Percentiles rank a stretch among this genome's conserved stretches.
Evolutionary conservation across 306 rosid genomes (phyloP).

Genomic region (Vicia sativa): DNA sequence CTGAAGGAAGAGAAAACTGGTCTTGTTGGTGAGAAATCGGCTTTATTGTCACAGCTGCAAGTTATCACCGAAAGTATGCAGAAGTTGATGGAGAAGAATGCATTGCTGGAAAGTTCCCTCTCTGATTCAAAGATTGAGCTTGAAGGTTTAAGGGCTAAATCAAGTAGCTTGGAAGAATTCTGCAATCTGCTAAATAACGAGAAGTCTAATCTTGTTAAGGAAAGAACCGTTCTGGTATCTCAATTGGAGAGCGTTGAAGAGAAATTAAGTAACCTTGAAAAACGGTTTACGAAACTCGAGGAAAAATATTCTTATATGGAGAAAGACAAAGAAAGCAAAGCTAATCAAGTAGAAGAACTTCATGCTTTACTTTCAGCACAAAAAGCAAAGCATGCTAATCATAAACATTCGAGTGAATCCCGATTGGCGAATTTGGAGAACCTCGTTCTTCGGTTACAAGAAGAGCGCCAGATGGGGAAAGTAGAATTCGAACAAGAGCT

Average conservation of each 20-base stretch:
- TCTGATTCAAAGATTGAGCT: constrained; percentile 77
- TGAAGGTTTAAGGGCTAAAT: constrained; percentile 72
- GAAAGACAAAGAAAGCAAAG: constrained; percentile 69
- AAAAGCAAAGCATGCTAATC: constrained; percentile 64
- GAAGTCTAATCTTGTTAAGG: constrained; percentile 70
- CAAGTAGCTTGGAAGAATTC: constrained; percentile 82
- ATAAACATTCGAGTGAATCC: constrained; percentile 59
- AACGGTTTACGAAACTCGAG: constrained; percentile 70
- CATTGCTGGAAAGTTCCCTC: constrained; percentile 74
- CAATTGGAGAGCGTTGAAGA: constrained; percentile 69
- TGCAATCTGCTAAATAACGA: constrained; percentile 74
- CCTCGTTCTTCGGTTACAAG: constrained; percentile 56
- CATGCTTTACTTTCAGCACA: constrained; percentile 60
- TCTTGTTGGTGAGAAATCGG: constrained; percentile 70
- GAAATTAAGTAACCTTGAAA: constrained; percentile 75
- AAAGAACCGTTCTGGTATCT: constrained; percentile 66
- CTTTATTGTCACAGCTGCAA: constrained; percentile 81
- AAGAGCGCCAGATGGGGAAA: constrained; percentile 70
- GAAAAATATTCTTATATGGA: constrained; percentile 66
- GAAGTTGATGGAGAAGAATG: constrained; percentile 75
- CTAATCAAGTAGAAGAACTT: constrained; percentile 68
- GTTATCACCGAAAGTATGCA: constrained; percentile 83
- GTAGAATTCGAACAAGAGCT: constrained; percentile 84
- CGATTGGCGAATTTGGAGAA: constrained; percentile 71
- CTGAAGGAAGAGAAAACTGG: constrained; percentile 77